phyloP scores from a whole-genome alignment of 345 rosid species.

The Populus pruinosa region DNA sequence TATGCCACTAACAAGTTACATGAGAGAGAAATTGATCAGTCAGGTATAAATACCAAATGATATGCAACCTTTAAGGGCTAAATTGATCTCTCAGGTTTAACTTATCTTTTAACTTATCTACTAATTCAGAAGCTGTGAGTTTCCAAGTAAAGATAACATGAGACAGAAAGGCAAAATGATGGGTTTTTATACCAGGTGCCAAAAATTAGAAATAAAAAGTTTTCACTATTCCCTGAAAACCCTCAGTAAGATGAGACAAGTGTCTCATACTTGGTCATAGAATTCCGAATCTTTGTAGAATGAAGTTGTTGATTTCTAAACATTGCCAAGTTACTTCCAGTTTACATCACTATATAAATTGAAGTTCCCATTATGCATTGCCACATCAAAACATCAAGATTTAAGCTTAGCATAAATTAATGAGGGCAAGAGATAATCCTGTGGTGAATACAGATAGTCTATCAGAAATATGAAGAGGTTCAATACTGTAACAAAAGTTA shows the following conservation, averaged over 20 bases:
- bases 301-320: neutral
- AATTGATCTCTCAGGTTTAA: neutral
- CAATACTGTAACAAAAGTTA: constrained; percentile 2
- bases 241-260: neutral
- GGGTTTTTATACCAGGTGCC: neutral
- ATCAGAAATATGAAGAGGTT: neutral
- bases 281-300: neutral
- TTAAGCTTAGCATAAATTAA: neutral
- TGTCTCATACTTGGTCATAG: neutral
- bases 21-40: neutral
- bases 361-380: neutral
- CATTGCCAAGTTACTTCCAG: neutral
- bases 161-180: neutral
- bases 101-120: neutral
- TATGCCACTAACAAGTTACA: neutral
- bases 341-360: neutral
- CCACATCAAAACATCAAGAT: neutral
- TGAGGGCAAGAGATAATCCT: neutral
- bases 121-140: neutral
- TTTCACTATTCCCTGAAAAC: neutral
- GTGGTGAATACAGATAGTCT: neutral
- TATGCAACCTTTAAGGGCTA: neutral
- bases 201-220: neutral
- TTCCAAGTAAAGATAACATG: neutral
- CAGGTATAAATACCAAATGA: neutral